Conservation (phyloP, 1,284 basidiomycete genomes). For the Rhodotorula sp. region DNA sequence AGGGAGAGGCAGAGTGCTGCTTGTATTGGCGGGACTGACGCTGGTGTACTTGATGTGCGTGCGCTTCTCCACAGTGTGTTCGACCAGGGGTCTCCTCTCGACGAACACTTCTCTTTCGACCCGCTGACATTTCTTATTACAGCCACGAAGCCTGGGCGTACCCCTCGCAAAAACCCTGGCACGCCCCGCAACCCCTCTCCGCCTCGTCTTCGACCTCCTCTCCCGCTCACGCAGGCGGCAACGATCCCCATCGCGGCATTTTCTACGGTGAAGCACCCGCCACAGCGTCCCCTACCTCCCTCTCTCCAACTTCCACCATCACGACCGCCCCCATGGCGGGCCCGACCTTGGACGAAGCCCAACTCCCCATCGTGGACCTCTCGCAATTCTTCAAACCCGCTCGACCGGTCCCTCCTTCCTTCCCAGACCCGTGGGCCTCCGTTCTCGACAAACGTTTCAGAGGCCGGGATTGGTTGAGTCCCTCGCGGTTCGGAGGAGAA, state of each 20-base stretch:
- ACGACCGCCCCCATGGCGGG: no score
- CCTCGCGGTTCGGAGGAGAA: constrained; percentile 17
- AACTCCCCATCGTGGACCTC: constrained; percentile 10
- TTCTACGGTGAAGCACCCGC: no score
- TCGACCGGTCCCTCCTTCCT: constrained; percentile 19
- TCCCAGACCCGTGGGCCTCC: constrained; percentile 29
- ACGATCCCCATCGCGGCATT: no score
- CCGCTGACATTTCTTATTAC: neutral
- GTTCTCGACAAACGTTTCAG: constrained; percentile 2
- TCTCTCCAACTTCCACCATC: neutral
- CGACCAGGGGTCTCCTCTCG: neutral
- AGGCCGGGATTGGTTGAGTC: constrained; percentile 4
- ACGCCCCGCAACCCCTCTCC: neutral
- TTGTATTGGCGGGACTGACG: no score
- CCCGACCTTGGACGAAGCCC: neutral
- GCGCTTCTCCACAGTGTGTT: no score
- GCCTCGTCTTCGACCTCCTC: neutral
- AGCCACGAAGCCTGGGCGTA: neutral
- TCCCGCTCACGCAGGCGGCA: neutral
- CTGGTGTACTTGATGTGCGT: no score
- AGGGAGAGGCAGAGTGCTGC: no score
- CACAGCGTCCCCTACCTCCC: no score
- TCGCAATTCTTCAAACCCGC: constrained; percentile 14
- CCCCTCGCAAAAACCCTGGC: no score
- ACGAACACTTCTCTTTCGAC: neutral